These are phyloP conservation scores for Fusarium oligoseptatum DNA, from an alignment of 2,329 filamentous ascomycete genomes.

Conservation along the genomic window DNA sequence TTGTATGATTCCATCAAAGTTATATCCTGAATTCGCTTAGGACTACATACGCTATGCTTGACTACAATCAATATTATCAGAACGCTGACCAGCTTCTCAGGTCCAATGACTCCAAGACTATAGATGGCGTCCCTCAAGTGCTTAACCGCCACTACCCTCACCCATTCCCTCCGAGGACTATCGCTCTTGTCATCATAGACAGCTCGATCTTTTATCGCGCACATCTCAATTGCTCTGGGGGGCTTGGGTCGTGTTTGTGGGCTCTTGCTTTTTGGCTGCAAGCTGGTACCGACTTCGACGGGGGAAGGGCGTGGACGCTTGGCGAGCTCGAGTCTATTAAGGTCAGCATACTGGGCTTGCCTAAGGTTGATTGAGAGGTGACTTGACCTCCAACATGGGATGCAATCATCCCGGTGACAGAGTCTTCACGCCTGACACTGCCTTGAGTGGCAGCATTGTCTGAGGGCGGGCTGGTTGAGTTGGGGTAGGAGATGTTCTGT, in stretches of 20 bases:
- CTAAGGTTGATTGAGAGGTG: no score
- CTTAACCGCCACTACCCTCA: no score
- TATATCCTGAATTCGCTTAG: constrained; percentile 46
- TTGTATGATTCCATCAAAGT: constrained; percentile 53
- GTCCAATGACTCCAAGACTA: no score
- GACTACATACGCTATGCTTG: background rate
- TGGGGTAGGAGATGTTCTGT: rapidly evolving
- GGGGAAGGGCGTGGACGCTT: rapidly evolving
- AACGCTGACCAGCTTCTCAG: no score
- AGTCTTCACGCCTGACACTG: background rate
- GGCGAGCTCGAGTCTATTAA: rapidly evolving
- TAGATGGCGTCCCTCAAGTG: no score
- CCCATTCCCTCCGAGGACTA: no score
- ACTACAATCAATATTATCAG: no score
- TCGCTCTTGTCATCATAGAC: no score
- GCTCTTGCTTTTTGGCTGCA: background rate
- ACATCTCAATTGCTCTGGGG: background rate
- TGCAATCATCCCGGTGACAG: rapidly evolving
- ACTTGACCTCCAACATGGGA: background rate
- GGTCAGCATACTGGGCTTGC: background rate
- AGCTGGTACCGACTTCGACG: background rate
- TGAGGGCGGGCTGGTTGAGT: rapidly evolving
- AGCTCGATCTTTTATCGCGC: no score
- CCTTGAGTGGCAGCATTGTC: background rate
- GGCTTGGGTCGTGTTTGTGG: background rate